These are phyloP conservation scores for Calonectria pseudoturangicola DNA, from an alignment of 2,329 filamentous ascomycete species.

Conservation along the genomic window DNA sequence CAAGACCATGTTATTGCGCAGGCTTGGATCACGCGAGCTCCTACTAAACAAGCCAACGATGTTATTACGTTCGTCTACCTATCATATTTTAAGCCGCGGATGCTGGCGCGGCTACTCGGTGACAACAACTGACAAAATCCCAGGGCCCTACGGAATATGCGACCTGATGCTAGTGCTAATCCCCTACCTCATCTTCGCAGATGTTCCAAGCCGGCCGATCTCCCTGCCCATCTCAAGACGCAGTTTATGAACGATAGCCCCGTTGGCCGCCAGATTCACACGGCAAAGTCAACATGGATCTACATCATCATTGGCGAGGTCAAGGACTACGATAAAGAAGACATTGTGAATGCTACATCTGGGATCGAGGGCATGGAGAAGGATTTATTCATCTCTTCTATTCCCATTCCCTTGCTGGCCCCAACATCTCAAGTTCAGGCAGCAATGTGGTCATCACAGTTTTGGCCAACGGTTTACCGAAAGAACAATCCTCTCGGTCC, in stretches of 20 bases:
- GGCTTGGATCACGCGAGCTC: conserved; percentile 83
- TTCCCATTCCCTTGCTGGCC: conserved; percentile 82
- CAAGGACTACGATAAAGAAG: conserved; percentile 71
- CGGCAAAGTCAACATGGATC: conserved; percentile 76
- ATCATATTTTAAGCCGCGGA: not conserved
- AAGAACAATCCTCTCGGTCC: conserved; percentile 92
- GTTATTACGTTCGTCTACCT: conserved; percentile 79
- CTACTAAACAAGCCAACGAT: conserved; percentile 81
- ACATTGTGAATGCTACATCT: conserved; percentile 69
- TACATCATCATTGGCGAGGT: conserved; percentile 74
- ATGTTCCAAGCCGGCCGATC: conserved; percentile 82
- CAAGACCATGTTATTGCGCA: conserved; percentile 75
- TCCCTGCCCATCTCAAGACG: conserved; percentile 79
- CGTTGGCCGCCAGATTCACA: conserved; percentile 73
- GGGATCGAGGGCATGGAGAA: conserved; percentile 70
- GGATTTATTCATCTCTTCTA: conserved; percentile 75
- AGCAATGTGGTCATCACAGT: conserved; percentile 82
- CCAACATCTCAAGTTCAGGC: conserved; percentile 87
- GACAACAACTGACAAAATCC: conserved; percentile 43
- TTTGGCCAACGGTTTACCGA: conserved; percentile 90
- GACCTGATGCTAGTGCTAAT: conserved; percentile 77
- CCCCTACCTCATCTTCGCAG: conserved; percentile 83
- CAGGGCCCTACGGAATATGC: conserved; percentile 74
- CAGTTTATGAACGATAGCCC: conserved; percentile 76
- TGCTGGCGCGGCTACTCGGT: not conserved